Evolutionary conservation across 2,329 filamentous ascomycete species (phyloP), one percentile per base, ranked within the genome.

Genomic region (Neofusicoccum ribis): DNA sequence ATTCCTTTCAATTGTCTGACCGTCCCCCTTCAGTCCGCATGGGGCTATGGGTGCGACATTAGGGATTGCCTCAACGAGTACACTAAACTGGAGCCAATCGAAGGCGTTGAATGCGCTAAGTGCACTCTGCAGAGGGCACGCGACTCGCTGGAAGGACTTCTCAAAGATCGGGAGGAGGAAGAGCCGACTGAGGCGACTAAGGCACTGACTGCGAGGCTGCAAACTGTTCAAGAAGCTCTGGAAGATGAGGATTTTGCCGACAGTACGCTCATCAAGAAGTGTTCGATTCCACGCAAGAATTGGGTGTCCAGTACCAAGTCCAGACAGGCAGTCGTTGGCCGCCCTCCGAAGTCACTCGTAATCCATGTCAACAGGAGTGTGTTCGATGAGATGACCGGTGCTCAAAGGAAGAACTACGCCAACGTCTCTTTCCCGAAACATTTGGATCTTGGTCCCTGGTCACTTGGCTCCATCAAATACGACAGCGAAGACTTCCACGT

Each of bases 1-100:
- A 96, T 92, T 20, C 92, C 93, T 0, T 98, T 98, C 82, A 97
- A 95, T 73, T 97, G 93, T 72, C 81, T 98, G 52, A 97, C 94
- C 0, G 86, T 98, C 0, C 92, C 90, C 41, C 86, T 98, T 1
- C 91, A 91, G 0, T 79, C 84, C 5, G 83, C 84, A 54, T 84
- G 83, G 68, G 81, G 84, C 17, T 91, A 93, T 72, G 81, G 84
- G 20, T 91, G 93, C 72, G 86, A 92, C 67, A 79, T 98, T 0
- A 88, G 88, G 65, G 89, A 95, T 66, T 89, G 92, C 64, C 80
- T 99, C 20, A 90, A 96, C 73, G 88, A 92, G 23, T 97, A 94
- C 74, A 95, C 92, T 34, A 86, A 88, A 12, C 83, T 97, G 8
- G 95, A 98, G 74, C 83, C 86, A 1, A 97, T 99, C 65, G 88